phyloP scores from a whole-genome alignment of 345 rosid species.

The Turnera subulata region DNA sequence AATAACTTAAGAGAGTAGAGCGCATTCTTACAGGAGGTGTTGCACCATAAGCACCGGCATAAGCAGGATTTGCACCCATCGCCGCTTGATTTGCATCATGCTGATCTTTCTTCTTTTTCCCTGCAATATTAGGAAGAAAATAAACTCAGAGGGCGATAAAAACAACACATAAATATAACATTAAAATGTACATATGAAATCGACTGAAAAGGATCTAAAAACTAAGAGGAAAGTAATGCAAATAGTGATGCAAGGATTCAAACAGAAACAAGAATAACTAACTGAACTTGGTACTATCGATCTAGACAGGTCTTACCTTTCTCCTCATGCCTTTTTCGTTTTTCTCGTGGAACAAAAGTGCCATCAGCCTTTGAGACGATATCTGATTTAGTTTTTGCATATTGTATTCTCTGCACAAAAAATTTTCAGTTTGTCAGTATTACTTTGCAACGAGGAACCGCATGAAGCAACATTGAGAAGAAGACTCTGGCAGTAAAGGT shows the following conservation, averaged over 20 bases:
- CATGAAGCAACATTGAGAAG: too few relatives aligned
- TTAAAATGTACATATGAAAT: neutral
- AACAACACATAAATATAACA: neutral
- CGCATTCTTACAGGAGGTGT: constrained; percentile 72
- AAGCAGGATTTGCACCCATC: constrained; percentile 55
- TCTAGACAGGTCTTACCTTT: constrained; percentile 63
- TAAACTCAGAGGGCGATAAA: neutral
- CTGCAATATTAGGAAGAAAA: constrained; percentile 27
- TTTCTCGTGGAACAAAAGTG: constrained; percentile 94
- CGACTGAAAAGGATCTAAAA: too few relatives aligned
- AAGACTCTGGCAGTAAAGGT: neutral
- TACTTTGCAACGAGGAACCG: neutral
- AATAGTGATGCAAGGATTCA: neutral
- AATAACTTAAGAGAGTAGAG: neutral
- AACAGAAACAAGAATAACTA: too few relatives aligned
- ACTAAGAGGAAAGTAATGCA: too few relatives aligned
- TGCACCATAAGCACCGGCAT: constrained; percentile 67
- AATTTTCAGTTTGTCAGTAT: constrained; percentile 4
- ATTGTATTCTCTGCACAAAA: constrained; percentile 72
- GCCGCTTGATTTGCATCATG: constrained; percentile 65
- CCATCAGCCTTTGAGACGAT: constrained; percentile 94
- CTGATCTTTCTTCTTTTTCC: constrained; percentile 87
- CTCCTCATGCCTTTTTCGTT: constrained; percentile 88
- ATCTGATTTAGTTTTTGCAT: constrained; percentile 91
- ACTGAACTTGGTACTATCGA: too few relatives aligned